A percentile compares a stretch with the other conserved stretches of the same genome.
Evolutionary conservation across 2,329 filamentous ascomycete genomes (phyloP).

Genomic region (Cladosporium sp.): DNA sequence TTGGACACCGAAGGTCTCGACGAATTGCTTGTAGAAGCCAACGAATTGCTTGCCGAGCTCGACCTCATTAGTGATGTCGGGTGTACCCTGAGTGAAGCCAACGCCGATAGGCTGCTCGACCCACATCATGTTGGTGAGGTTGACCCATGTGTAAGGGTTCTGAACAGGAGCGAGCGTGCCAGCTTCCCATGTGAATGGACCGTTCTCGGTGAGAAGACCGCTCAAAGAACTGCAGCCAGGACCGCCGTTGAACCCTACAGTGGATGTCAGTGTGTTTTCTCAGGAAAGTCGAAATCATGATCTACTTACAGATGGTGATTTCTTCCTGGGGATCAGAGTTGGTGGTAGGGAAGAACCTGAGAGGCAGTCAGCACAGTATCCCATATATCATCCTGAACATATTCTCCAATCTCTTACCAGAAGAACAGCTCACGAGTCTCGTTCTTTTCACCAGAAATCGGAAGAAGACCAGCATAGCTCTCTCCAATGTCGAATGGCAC

Average conservation of each 20-base stretch:
- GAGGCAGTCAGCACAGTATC: background rate
- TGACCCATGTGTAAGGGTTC: slow-evolving; percentile 49
- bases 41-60: slow-evolving; percentile 50
- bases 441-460: slow-evolving; percentile 52
- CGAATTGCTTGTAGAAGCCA: slow-evolving; percentile 57
- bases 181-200: slow-evolving; percentile 46
- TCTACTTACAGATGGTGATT: slow-evolving; percentile 48
- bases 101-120: slow-evolving; percentile 54
- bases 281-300: slow-evolving; percentile 29
- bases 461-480: slow-evolving; percentile 50
- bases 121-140: slow-evolving; percentile 75
- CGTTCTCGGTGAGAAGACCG: slow-evolving; percentile 26
- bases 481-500: slow-evolving; percentile 49
- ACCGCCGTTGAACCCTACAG: slow-evolving; percentile 28
- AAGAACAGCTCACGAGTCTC: slow-evolving; percentile 53
- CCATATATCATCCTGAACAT: background rate
- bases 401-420: slow-evolving; percentile 39
- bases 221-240: slow-evolving; percentile 27
- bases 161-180: slow-evolving; percentile 41
- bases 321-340: slow-evolving; percentile 51
- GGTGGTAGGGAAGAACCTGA: slow-evolving; percentile 52
- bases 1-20: slow-evolving; percentile 57
- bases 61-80: slow-evolving; percentile 50
- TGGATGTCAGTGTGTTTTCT: background rate
- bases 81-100: slow-evolving; percentile 45